phyloP scores from a whole-genome alignment of 805 yeast species.

The Saturnispora besseyi region DNA sequence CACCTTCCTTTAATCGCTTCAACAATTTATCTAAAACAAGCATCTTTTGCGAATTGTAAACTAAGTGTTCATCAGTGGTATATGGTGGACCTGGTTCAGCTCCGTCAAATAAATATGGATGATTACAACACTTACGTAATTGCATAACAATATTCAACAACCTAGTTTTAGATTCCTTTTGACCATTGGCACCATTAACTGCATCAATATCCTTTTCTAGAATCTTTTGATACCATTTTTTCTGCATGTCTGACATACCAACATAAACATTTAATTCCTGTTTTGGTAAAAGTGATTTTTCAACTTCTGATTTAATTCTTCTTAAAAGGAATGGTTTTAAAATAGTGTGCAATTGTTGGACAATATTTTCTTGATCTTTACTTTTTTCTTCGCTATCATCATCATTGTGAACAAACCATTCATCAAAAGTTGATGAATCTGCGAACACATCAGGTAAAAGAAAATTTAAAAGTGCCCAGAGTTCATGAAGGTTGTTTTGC shows the following conservation, averaged over 20 bases:
- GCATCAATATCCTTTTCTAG: constrained; percentile 93
- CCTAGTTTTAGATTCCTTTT: constrained; percentile 86
- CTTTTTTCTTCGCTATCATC: constrained; percentile 80
- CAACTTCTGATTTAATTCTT: constrained; percentile 89
- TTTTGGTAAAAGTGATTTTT: constrained; percentile 81
- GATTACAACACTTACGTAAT: constrained; percentile 91
- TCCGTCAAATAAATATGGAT: constrained; percentile 96
- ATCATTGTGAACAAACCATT: constrained; percentile 75
- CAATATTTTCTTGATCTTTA: constrained; percentile 76
- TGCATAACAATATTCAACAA: constrained; percentile 94
- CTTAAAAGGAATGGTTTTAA: constrained; percentile 81
- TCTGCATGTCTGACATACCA: constrained; percentile 94
- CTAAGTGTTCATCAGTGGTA: constrained; percentile 90
- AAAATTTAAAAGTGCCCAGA: constrained; percentile 92
- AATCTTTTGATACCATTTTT: constrained; percentile 80
- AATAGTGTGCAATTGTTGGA: constrained; percentile 81
- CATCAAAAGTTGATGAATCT: constrained; percentile 81
- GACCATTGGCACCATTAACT: constrained; percentile 92
- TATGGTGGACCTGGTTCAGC: constrained; percentile 99
- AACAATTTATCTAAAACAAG: constrained; percentile 76
- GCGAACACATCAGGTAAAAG: constrained; percentile 91
- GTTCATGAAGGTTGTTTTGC: constrained; percentile 89
- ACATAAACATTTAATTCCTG: constrained; percentile 83
- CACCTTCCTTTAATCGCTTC: constrained; percentile 59
- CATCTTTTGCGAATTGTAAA: constrained; percentile 88